Conservation (phyloP, 305 asterid genomes). For the Rubia occidens region DNA sequence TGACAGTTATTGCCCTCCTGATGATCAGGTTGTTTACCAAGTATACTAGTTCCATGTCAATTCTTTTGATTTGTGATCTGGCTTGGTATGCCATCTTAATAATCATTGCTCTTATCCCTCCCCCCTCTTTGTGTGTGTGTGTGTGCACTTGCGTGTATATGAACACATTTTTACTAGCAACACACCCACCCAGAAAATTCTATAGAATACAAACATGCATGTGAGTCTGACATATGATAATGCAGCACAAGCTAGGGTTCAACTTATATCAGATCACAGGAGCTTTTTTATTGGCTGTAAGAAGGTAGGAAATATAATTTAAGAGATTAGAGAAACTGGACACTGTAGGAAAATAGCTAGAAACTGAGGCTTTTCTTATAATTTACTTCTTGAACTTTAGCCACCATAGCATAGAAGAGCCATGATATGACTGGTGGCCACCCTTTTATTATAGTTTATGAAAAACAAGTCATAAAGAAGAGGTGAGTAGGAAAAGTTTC, state of each 20-base stretch:
- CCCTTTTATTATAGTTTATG: background rate
- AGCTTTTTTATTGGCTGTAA: background rate
- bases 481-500: background rate
- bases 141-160: no score
- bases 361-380: background rate
- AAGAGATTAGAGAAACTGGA: background rate
- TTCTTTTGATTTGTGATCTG: background rate
- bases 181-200: no score
- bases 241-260: background rate
- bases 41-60: conserved; percentile 7
- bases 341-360: background rate
- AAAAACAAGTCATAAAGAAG: no score
- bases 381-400: background rate
- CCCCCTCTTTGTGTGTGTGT: background rate
- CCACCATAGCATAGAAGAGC: background rate
- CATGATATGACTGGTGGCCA: background rate
- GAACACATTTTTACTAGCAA: no score
- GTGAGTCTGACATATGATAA: no score
- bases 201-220: no score
- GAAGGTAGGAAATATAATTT: background rate
- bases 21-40: conserved; percentile 65
- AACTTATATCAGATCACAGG: background rate
- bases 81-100: background rate
- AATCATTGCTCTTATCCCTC: background rate
- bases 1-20: conserved; percentile 83